Evolutionary conservation across 495 filamentous ascomycete species (phyloP).

Genomic region (Penicillium argentinense): DNA sequence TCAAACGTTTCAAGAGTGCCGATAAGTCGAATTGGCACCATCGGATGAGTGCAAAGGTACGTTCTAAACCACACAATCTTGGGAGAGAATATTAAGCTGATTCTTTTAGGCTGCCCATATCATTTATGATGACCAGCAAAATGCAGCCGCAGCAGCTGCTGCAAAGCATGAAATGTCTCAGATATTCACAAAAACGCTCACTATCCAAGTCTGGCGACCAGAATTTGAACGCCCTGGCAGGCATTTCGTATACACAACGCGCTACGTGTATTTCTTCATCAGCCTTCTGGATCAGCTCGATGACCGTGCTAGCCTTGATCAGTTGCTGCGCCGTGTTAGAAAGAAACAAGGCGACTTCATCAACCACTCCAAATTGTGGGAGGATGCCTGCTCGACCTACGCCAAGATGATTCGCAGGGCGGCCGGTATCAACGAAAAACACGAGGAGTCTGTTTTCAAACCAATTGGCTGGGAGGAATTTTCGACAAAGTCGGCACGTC

Average conservation of each 20-base stretch:
- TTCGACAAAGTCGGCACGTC: slow-evolving; percentile 54
- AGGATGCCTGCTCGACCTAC: slow-evolving; percentile 72
- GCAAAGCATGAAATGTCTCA: slow-evolving; percentile 78
- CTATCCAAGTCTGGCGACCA: slow-evolving; percentile 93
- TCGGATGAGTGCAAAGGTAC: slow-evolving; percentile 74
- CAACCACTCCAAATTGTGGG: slow-evolving; percentile 83
- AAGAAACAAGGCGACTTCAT: slow-evolving; percentile 82
- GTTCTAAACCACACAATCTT: slow-evolving; percentile 1
- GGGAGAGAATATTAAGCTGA: slow-evolving; percentile 16
- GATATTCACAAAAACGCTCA: slow-evolving; percentile 94
- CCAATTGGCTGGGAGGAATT: slow-evolving; percentile 80
- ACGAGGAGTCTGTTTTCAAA: slow-evolving; percentile 79
- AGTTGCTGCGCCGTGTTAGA: slow-evolving; percentile 75
- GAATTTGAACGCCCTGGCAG: slow-evolving; percentile 87
- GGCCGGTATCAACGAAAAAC: slow-evolving; percentile 61
- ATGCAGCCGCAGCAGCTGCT: slow-evolving; percentile 50
- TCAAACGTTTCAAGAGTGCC: slow-evolving; percentile 73
- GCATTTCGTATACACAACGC: slow-evolving; percentile 90
- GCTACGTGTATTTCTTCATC: slow-evolving; percentile 82
- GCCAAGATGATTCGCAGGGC: slow-evolving; percentile 67
- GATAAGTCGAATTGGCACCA: slow-evolving; percentile 99
- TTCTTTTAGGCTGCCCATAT: slow-evolving; percentile 61
- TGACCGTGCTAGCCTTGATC: slow-evolving; percentile 78
- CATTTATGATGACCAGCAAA: slow-evolving; percentile 59
- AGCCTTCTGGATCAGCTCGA: slow-evolving; percentile 70